Evolutionary conservation across 164 flowering plant species (phyloP).

Genomic region (Hamamelis virginiana): DNA sequence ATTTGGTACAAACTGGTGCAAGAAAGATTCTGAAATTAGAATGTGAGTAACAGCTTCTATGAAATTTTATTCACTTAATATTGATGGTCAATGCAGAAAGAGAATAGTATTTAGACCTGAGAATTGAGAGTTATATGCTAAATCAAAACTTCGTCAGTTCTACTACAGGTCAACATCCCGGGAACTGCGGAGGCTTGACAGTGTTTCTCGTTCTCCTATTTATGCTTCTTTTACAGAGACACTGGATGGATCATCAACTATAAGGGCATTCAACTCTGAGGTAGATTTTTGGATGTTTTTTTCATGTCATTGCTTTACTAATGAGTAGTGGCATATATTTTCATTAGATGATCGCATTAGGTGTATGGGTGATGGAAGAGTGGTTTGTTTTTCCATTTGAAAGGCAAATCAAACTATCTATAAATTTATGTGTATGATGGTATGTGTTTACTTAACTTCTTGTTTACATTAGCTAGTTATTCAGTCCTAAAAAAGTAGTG

Average conservation of each 20-base stretch:
- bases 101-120: not conserved
- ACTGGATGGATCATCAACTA: conserved; percentile 83
- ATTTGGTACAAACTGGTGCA: not conserved
- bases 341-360: no score
- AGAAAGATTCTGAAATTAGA: not conserved
- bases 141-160: conserved; percentile 47
- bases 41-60: not conserved
- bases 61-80: not conserved
- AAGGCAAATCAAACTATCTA: no score
- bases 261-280: conserved; percentile 82
- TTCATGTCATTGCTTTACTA: conserved; percentile 1
- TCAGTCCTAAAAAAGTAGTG: no score
- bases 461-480: no score
- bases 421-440: no score
- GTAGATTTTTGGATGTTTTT: conserved; percentile 31
- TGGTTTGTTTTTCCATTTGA: no score
- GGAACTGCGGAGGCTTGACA: conserved; percentile 88
- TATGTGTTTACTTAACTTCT: no score
- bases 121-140: conserved; percentile 3
- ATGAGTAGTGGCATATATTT: not conserved
- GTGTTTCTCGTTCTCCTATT: conserved; percentile 96
- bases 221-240: conserved; percentile 93
- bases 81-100: not conserved
- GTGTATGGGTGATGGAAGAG: no score
- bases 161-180: conserved; percentile 93